Conservation (phyloP, 2,329 filamentous ascomycete genomes). For the Hypomyces perniciosus region DNA sequence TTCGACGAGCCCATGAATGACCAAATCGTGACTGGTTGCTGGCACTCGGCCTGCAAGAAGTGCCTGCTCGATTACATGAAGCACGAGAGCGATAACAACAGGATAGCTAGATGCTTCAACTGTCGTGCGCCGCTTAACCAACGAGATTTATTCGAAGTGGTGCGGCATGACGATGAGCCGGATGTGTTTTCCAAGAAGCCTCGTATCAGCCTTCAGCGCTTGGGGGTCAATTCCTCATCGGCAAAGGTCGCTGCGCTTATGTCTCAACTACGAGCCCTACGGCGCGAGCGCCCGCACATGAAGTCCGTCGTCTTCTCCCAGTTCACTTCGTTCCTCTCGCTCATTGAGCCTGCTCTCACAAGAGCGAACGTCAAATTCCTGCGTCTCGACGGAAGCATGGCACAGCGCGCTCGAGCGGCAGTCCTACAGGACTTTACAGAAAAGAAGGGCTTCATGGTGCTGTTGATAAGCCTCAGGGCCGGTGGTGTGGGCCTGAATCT, state of each 20-base stretch:
- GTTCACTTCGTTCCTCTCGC: slow-evolving; percentile 90
- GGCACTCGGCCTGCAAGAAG: slow-evolving; percentile 94
- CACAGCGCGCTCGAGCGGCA: slow-evolving; percentile 74
- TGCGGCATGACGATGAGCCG: slow-evolving; percentile 64
- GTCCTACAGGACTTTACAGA: slow-evolving; percentile 69
- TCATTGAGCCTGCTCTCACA: slow-evolving; percentile 76
- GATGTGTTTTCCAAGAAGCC: slow-evolving; percentile 39
- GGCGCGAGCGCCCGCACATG: slow-evolving; percentile 57
- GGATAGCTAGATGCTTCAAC: slow-evolving; percentile 78
- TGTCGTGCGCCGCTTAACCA: slow-evolving; percentile 78
- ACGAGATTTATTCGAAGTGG: slow-evolving; percentile 86
- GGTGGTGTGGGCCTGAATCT: slow-evolving; percentile 93
- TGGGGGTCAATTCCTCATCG: slow-evolving; percentile 64
- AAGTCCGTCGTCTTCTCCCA: slow-evolving; percentile 96
- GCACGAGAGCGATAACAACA: slow-evolving; percentile 72
- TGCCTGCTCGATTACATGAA: slow-evolving; percentile 88
- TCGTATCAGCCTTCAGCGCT: slow-evolving; percentile 54
- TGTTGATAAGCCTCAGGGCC: slow-evolving; percentile 79
- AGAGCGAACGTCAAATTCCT: slow-evolving; percentile 69
- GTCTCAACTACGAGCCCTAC: slow-evolving; percentile 63
- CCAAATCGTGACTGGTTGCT: slow-evolving; percentile 90
- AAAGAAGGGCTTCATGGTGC: slow-evolving; percentile 56
- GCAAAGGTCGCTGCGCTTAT: slow-evolving; percentile 83
- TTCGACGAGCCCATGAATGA: slow-evolving; percentile 93
- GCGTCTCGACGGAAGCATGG: slow-evolving; percentile 87